These are phyloP conservation scores for Spinacia oleracea DNA, from an alignment of 179 eudicot genomes.

Conservation along the genomic window DNA sequence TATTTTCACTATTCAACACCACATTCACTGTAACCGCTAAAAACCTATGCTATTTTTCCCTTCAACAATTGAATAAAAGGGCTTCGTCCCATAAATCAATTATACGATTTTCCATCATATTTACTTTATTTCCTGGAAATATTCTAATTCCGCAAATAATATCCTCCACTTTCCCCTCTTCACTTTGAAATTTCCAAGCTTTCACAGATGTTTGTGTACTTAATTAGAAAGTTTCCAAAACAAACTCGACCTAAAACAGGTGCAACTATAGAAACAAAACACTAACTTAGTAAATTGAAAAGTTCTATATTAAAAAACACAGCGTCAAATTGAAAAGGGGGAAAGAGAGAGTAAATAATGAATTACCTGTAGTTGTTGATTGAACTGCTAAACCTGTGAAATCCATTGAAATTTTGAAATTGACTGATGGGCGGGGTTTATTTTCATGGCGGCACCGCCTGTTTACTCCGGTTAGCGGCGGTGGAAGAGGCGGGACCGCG, in stretches of 20 bases:
- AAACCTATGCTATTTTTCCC: neutral
- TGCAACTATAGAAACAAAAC: neutral
- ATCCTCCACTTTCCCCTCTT: neutral
- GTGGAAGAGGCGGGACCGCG: neutral
- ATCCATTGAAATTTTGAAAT: slow-evolving; percentile 4
- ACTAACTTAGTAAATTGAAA: neutral
- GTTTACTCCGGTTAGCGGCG: neutral
- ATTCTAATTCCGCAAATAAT: too few species aligned
- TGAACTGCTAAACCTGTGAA: neutral
- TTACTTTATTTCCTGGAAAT: neutral
- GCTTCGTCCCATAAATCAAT: neutral
- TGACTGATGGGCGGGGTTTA: neutral
- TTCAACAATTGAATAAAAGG: neutral
- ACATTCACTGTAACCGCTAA: neutral
- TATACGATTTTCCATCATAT: neutral
- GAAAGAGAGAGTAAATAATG: neutral
- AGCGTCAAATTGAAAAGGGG: neutral
- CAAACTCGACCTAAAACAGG: neutral
- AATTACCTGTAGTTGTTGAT: neutral
- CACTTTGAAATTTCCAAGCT: neutral
- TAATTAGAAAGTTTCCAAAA: neutral
- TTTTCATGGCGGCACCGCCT: neutral
- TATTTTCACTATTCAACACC: neutral
- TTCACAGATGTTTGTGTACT: neutral
- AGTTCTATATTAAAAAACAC: neutral